Conservation (phyloP, 2,329 filamentous ascomycete species). For the Dactylellina cionopaga region DNA sequence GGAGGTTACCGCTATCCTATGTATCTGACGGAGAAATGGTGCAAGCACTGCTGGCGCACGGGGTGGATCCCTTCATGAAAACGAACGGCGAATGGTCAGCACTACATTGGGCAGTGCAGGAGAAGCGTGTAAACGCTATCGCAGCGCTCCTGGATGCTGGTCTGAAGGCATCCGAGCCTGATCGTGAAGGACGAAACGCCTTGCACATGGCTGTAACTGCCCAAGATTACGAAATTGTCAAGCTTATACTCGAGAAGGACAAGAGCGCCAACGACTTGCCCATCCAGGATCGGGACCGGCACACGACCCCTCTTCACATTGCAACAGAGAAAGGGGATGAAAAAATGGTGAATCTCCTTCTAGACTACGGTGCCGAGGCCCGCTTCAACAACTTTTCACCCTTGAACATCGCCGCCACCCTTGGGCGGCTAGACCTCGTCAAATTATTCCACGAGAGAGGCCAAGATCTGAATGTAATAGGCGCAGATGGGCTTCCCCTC, state of each 20-base stretch:
- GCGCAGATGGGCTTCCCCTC: background rate
- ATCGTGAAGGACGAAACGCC: background rate
- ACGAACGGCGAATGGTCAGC: background rate
- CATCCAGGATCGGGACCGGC: background rate
- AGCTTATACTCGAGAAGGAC: slow-evolving; percentile 8
- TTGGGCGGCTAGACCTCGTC: slow-evolving; percentile 11
- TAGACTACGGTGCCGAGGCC: slow-evolving; percentile 16
- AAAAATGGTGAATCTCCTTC: slow-evolving; percentile 17
- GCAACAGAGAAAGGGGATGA: slow-evolving; percentile 11
- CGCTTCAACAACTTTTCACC: slow-evolving; percentile 6
- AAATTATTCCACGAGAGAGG: slow-evolving; percentile 19
- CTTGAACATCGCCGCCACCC: slow-evolving; percentile 9
- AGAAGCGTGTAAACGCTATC: background rate
- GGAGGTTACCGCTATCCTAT: slow-evolving; percentile 1
- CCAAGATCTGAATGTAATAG: slow-evolving; percentile 11
- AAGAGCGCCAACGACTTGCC: background rate
- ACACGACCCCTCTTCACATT: slow-evolving; percentile 9
- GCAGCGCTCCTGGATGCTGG: slow-evolving; percentile 15
- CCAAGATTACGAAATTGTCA: slow-evolving; percentile 15
- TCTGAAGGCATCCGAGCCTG: background rate
- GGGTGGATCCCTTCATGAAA: background rate
- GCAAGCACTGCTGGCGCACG: background rate
- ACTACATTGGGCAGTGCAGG: slow-evolving; percentile 19
- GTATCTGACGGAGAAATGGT: slow-evolving; percentile 9
- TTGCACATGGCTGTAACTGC: slow-evolving; percentile 17